Evolutionary conservation across 2,329 filamentous ascomycete genomes (phyloP).

Genomic region (Aspergillus tanneri): DNA sequence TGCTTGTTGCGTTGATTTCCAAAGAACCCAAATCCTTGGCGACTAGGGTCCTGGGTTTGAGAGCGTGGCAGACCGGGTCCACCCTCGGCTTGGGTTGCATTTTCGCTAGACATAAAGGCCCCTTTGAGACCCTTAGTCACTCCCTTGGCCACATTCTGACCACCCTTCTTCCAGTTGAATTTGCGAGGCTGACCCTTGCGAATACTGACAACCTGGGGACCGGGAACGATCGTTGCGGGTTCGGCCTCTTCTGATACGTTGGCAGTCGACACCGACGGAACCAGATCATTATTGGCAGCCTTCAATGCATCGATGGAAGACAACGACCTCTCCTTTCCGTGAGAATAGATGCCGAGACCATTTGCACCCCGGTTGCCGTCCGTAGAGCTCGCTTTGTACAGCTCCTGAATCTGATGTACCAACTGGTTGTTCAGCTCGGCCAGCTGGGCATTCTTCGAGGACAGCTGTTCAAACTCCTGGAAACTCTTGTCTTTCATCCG

Average conservation of each 20-base stretch:
- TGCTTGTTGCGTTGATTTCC: conserved; percentile 49
- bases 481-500: conserved; percentile 89
- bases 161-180: conserved; percentile 98
- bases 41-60: conserved; percentile 46
- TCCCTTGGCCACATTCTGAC: conserved; percentile 89
- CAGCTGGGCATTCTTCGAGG: conserved; percentile 89
- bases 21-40: conserved; percentile 72
- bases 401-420: conserved; percentile 88
- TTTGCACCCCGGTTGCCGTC: conserved; percentile 40
- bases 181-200: conserved; percentile 92
- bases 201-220: conserved; percentile 93
- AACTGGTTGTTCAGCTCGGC: conserved; percentile 94
- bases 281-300: conserved; percentile 50
- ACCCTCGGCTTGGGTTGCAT: conserved; percentile 36
- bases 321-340: conserved; percentile 53
- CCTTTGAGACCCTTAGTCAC: conserved; percentile 92
- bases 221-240: conserved; percentile 58
- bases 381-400: conserved; percentile 71
- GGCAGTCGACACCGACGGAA: conserved; percentile 57
- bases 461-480: conserved; percentile 92
- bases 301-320: conserved; percentile 47
- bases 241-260: conserved; percentile 65
- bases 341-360: conserved; percentile 64
- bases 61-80: conserved; percentile 35
- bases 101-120: conserved; percentile 75